Conservation (phyloP, 2,329 filamentous ascomycete genomes). For the Cladosporium austrohemisphaericum region DNA sequence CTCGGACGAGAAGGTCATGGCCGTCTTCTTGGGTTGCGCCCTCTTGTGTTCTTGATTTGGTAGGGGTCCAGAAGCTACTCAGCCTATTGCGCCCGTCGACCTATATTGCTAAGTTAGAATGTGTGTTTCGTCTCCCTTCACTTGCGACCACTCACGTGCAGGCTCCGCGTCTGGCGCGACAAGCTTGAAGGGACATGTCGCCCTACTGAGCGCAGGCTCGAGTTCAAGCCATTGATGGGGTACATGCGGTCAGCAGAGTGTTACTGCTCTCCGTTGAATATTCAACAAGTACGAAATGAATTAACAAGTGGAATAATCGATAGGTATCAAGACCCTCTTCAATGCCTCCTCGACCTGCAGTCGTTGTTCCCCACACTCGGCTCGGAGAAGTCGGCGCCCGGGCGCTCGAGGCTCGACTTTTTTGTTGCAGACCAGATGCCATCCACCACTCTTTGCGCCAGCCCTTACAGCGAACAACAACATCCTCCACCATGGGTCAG, state of each 20-base stretch:
- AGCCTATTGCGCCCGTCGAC: conserved; percentile 57
- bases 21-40: conserved; percentile 54
- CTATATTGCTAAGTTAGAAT: conserved; percentile 36
- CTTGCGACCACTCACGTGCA: conserved; percentile 13
- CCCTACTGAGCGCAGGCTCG: conserved; percentile 6
- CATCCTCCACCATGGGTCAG: conserved; percentile 29
- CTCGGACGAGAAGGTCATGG: conserved; percentile 43
- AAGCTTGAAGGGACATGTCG: neutral
- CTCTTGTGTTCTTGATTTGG: conserved; percentile 37
- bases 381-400: neutral
- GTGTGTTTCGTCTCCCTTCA: neutral
- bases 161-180: conserved; percentile 6
- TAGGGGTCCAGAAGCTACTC: conserved; percentile 76
- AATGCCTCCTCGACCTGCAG: too few species aligned
- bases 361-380: conserved; percentile 5
- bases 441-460: conserved; percentile 1
- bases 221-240: conserved; percentile 1
- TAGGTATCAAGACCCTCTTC: too few species aligned
- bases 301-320: too few species aligned
- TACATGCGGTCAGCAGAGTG: conserved; percentile 6
- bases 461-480: conserved; percentile 1
- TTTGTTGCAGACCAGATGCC: conserved; percentile 6
- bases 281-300: too few species aligned
- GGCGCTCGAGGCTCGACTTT: neutral
- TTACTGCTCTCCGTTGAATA: too few species aligned